Evolutionary conservation across 331 rosid species (phyloP), one percentile per base, ranked within the genome.

Genomic region (Malus hybrid): DNA sequence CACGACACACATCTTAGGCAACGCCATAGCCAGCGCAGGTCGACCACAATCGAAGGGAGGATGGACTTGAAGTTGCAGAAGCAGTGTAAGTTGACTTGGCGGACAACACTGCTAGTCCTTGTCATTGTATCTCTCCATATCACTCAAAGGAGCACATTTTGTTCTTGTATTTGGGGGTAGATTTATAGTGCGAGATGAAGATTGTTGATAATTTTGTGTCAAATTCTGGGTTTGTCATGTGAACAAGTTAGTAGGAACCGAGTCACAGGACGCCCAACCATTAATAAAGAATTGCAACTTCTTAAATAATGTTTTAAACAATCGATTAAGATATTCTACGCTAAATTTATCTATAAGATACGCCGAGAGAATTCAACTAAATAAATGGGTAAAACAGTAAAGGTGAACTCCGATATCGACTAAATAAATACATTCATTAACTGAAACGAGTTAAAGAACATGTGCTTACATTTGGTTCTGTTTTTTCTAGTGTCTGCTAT

Each of bases 1-100:
- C 36, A 33, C 2, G 36, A 88, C 93, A 75, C 93, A 90, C 70
- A 85, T 80, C 56, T 66, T 30, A 2, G 89, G 93, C 89, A 88
- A 75, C 16, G 79, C 84, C 61, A 86, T 46, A 26, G 96, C 96
- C 5, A 42, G 60, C 36, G 13, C 61, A 2, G 75, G 62, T 85
- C 70, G 32, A 88, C 78, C 50, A 88, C 88, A 12, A 76, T 1
- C 0, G 72, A 24, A 36, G 87, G 85, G 10, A 90, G 82, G 30
- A 48, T 1, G 58, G 82, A 57, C 78, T 78, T 84, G 88, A 68
- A 85, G 22, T 3, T 13, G 75, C 96, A 86, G 58, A 90, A 75
- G 75, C 93, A 88, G 30, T 81, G 53, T 63, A 85, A 66, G 75
- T 86, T 52, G 72, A 83, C 83, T 14, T 46, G 68, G 82, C 48